Conservation (phyloP, 495 filamentous ascomycete species). For the Aspergillus steynii region DNA sequence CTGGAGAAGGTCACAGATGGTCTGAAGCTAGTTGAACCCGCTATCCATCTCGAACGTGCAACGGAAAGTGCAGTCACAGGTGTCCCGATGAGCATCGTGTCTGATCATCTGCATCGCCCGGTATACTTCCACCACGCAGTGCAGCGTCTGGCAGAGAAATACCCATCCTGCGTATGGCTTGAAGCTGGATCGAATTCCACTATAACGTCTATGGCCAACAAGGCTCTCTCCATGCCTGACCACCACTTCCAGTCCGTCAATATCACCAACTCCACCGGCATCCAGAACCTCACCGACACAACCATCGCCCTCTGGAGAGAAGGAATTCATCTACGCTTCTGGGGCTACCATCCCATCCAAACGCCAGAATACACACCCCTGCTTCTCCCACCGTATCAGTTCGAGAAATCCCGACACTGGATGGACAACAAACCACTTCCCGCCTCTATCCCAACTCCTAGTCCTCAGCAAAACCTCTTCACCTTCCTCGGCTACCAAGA, state of each 20-base stretch:
- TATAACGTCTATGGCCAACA: slow-evolving; percentile 44
- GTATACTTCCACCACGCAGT: slow-evolving; percentile 55
- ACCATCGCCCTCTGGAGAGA: slow-evolving; percentile 50
- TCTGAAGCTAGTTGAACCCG: slow-evolving; percentile 31
- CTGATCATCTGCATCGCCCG: slow-evolving; percentile 49
- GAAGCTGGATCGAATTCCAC: slow-evolving; percentile 54
- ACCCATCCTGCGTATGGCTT: slow-evolving; percentile 41
- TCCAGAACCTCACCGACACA: slow-evolving; percentile 37
- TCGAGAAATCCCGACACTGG: slow-evolving; percentile 49
- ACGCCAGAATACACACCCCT: slow-evolving; percentile 33
- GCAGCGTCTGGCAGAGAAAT: slow-evolving; percentile 36
- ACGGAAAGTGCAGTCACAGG: slow-evolving; percentile 29
- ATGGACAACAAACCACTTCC: slow-evolving; percentile 29
- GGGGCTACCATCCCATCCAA: slow-evolving; percentile 46
- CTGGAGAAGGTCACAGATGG: slow-evolving; percentile 28
- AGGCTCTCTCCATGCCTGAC: slow-evolving; percentile 22
- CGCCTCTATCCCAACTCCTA: no score
- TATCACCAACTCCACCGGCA: slow-evolving; percentile 33
- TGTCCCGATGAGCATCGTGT: slow-evolving; percentile 38
- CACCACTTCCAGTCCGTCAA: slow-evolving; percentile 45
- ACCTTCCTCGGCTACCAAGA: slow-evolving; percentile 48
- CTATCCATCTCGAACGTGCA: slow-evolving; percentile 34
- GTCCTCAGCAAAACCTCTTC: slow-evolving; percentile 23
- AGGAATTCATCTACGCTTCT: slow-evolving; percentile 43
- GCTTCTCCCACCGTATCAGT: slow-evolving; percentile 56